phyloP scores from a whole-genome alignment of 2,329 filamentous ascomycete species.

The Beauveria pseudobassiana region DNA sequence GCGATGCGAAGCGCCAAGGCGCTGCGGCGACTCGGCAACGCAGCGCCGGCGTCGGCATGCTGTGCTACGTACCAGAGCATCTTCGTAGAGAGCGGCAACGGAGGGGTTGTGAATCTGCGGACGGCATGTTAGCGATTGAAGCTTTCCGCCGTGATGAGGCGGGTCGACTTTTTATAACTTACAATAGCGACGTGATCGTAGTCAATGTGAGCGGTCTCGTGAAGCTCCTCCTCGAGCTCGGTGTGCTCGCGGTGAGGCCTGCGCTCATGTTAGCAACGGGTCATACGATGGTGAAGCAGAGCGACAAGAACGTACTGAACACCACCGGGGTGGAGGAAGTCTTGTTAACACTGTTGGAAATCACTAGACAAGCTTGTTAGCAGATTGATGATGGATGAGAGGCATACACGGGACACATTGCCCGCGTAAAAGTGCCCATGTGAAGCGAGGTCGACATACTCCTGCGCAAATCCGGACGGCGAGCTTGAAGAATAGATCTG shows the following conservation, averaged over 20 bases:
- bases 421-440: neutral
- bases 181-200: slow-evolving; percentile 98
- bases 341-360: slow-evolving; percentile 69
- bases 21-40: neutral
- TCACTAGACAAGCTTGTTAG: slow-evolving; percentile 33
- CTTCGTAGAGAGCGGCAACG: slow-evolving; percentile 93
- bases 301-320: slow-evolving; percentile 62
- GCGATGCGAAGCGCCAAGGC: slow-evolving; percentile 27
- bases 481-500: slow-evolving; percentile 30
- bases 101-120: slow-evolving; percentile 76
- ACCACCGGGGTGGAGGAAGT: slow-evolving; percentile 87
- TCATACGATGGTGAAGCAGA: slow-evolving; percentile 9
- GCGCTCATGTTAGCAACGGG: slow-evolving; percentile 22
- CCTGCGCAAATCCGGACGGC: slow-evolving; percentile 33
- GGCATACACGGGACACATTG: neutral
- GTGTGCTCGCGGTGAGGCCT: slow-evolving; percentile 86
- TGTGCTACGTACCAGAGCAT: slow-evolving; percentile 60
- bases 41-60: neutral
- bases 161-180: slow-evolving; percentile 30
- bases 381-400: slow-evolving; percentile 3
- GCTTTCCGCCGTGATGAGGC: no score
- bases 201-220: slow-evolving; percentile 97
- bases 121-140: neutral
- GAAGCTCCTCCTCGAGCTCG: slow-evolving; percentile 92
- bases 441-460: slow-evolving; percentile 25